phyloP scores from a whole-genome alignment of 257 asterid species.

The Eucommia ulmoides region DNA sequence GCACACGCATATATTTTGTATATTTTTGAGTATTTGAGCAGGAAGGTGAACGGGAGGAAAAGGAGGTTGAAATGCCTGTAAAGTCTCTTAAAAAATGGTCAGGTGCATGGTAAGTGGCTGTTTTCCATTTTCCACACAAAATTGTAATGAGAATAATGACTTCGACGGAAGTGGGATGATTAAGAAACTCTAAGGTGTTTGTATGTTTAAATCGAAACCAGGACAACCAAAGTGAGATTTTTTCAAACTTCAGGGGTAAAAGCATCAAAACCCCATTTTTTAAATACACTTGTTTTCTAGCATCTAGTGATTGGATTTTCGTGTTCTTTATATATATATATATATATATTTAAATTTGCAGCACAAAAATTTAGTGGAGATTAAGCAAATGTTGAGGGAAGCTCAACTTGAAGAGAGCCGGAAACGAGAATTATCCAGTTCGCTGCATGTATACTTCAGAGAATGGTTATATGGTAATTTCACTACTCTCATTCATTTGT shows the following conservation, averaged over 20 bases:
- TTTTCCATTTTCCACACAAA: too few relatives aligned
- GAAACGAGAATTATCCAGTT: constrained; percentile 74
- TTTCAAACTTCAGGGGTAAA: neutral
- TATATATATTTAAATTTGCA: constrained; percentile 23
- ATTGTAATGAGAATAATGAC: too few relatives aligned
- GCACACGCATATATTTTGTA: neutral
- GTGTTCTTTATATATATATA: too few relatives aligned
- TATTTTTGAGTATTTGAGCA: too few relatives aligned
- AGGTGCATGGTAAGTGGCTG: too few relatives aligned
- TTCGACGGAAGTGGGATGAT: too few relatives aligned
- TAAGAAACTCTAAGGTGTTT: too few relatives aligned
- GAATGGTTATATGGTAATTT: constrained; percentile 97
- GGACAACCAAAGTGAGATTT: neutral
- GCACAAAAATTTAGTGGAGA: constrained; percentile 61
- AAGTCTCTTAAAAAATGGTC: too few relatives aligned
- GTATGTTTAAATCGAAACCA: too few relatives aligned
- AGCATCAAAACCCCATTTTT: neutral
- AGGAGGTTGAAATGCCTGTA: too few relatives aligned
- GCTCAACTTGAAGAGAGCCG: constrained; percentile 76
- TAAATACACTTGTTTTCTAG: constrained; percentile 1
- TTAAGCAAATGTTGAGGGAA: constrained; percentile 64
- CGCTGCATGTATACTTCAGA: constrained; percentile 76
- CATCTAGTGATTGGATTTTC: neutral
- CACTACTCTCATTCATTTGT: neutral
- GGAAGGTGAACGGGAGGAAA: too few relatives aligned